Evolutionary conservation across 345 rosid genomes (phyloP), one percentile per base, ranked within the genome.

Genomic region (Aethionema arabicum): DNA sequence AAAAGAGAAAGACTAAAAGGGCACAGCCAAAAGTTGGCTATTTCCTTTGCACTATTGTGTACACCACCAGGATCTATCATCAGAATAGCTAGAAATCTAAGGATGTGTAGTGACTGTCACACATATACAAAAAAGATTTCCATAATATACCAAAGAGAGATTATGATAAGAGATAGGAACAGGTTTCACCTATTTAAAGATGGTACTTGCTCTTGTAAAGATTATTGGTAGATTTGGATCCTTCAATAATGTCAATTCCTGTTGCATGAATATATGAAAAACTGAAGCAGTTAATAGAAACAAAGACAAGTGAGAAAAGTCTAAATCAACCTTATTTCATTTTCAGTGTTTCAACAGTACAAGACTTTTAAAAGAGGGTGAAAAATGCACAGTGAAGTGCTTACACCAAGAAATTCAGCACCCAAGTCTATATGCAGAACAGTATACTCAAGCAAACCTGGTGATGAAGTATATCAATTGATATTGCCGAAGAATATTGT

Each of bases 101-200:
- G 88, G 73, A 85, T 88, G 96, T 88, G 96, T 54, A 75, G 61
- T 40, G 96, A 88, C 74, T 88, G 96, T 53, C 93, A 88, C 78
- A 72, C 80, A 41, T 81, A 82, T 75, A 82, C 88, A 13, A 88
- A 85, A 72, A 76, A 72, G 31, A 79, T 84, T 54, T 79, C 96
- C 32, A n/a, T 74, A 16, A 79, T 86, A 66, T 90, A 85, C 14
- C 66, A 66, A 50, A 72, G 97, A 59, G 80, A 83, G 68, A 86
- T 90, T 69, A 66, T 72, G 44, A 84, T 84, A 72, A 79, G 85
- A 72, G 91, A 89, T 57, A 76, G 87, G 30, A 74, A 75, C 50
- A 76, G 66, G 52, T 89, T 84, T 77, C 96, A 84, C 84, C 85
- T 80, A 66, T 89, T 89, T 81, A 85, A 77, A 79, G 80, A 71